Evolutionary conservation across 192 early-diverging fungal genomes (phyloP).

Genomic region (Paraglomus brasilianum): DNA sequence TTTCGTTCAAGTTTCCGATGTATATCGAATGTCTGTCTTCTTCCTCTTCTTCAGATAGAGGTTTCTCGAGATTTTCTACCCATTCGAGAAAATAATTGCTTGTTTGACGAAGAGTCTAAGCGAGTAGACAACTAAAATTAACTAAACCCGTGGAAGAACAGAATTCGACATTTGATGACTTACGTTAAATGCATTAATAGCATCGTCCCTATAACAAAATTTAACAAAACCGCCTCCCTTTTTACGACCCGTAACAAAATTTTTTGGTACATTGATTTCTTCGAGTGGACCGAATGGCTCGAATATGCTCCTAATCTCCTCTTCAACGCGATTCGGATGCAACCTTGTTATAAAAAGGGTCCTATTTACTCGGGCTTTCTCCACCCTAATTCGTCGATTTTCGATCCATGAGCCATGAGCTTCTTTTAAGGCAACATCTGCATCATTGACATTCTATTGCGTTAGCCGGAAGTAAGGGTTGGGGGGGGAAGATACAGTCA

Average conservation of each 20-base stretch:
- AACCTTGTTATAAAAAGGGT: constrained; percentile 63
- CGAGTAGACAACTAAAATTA: not conserved
- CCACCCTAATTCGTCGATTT: constrained; percentile 70
- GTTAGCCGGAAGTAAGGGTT: no score
- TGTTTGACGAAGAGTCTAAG: constrained; percentile 39
- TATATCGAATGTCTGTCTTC: constrained; percentile 60
- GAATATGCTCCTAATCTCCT: constrained; percentile 44
- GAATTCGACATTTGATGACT: no score
- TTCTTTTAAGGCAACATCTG: constrained; percentile 55
- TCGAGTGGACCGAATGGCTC: constrained; percentile 61
- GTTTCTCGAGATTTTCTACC: constrained; percentile 49
- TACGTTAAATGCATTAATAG: constrained; percentile 65
- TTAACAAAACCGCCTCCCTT: constrained; percentile 69
- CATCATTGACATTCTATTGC: constrained; percentile 51
- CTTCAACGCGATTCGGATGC: constrained; percentile 38
- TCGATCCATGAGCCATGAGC: constrained; percentile 67
- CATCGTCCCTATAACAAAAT: constrained; percentile 70
- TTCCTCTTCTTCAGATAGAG: constrained; percentile 44
- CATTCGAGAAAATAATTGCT: constrained; percentile 62
- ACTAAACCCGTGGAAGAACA: not conserved
- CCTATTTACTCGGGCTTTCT: constrained; percentile 74
- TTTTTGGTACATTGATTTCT: constrained; percentile 56
- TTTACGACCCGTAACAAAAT: constrained; percentile 37
- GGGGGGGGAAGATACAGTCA: no score
- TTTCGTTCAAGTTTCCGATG: constrained; percentile 65